Base-by-base conservation (phyloP, 495 filamentous ascomycete species). In the Aspergillus olivimuriae region DNA sequence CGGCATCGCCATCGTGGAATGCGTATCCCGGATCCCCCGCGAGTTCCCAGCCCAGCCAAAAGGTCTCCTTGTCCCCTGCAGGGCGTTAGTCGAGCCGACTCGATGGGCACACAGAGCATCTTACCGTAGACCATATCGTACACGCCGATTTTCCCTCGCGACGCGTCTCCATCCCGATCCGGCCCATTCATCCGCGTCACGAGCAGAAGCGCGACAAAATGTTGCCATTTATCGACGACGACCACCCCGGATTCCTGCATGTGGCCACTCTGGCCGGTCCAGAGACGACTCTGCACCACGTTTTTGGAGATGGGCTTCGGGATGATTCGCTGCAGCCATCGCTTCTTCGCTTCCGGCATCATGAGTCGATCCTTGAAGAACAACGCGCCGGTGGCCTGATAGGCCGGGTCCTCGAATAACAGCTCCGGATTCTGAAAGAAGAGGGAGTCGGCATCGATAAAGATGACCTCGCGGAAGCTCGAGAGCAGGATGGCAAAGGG, bases 371-470 rank as follows among this genome's bases (percentile, higher is more conserved):
- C 65, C 44, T 66, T 62, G 52, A 68, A 69, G 37, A 69, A 64
- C 10, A 66, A 39, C 3, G 63, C 62, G 0, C 67, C 67, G 1
- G 57, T 66, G 6, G 51, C 41, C 9, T 38, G 31, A 36, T 66
- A 66, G 1, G 45, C 48, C 11, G 39, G 34, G 15, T 64, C 44
- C 4, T 32, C 36, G 39, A 79, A 73, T 6, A 77, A 52, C 0
- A 20, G 4, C 19, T 62, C 66, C 2, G 72, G 73, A 34, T 68
- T 57, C 15, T 55, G 47, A 7, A 72, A 42, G 8, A 74, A 70
- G 7, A 74, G 56, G 15, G 53, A 47, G 43, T 76, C 72, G 12
- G 68, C 64, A 50, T 77, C 74, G 40, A 77, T 66, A 48, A 75
- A 76, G 18, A 77, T 65, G 1, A 70, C 57, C 46, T 71, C 55